Evolutionary conservation across 208 protist genomes (phyloP), one percentile per base, ranked within the genome.

Genomic region (Trypanosoma avium): DNA sequence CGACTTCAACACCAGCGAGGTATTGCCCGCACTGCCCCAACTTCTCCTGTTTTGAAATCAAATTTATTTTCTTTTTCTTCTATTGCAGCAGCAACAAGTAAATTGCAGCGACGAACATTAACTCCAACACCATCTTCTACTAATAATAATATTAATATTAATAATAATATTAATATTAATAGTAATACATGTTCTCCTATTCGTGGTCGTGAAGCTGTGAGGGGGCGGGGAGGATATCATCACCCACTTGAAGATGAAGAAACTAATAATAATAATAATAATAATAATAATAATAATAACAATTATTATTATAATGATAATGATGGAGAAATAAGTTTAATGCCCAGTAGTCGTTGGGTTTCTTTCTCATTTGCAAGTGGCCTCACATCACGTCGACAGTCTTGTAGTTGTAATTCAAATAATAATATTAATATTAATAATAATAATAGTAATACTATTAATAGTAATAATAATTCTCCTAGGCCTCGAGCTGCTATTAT

Each of bases 331-430:
- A 26, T n/a, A 35, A 66, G 60, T 66, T 43, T 57, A 48, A 22
- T 24, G 19, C 43, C 1, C n/a, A 67, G 52, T 38, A 60, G 61
- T 19, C 63, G 63, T 4, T 69, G 45, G 26, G 63, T 69, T 24
- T 61, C 53, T 2, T 69, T 69, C 22, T 69, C 63, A 0, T 69
- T 60, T 29, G 27, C 63, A 22, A 69, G 63, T 24, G 54, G 36
- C 3, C 19, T 54, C 21, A 56, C 63, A 8, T 69, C 63, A n/a
- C 53, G 55, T 7, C 52, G 45, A 19, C 63, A 46, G 21, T 69
- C 63, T 4, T 42, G 47, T 19, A 54, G 30, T 13, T 43, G 55
- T 30, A 19, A n/a, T 0, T 27, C 54, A 17, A 56, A 52, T 13
- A 27, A 29, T 6, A 49, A 33, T 4, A 2, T 27, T 3, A n/a